A percentile compares a stretch with the other conserved stretches of the same genome.
phyloP scores from a whole-genome alignment of 192 early-diverging fungal species.

The Pilaira anomala region DNA sequence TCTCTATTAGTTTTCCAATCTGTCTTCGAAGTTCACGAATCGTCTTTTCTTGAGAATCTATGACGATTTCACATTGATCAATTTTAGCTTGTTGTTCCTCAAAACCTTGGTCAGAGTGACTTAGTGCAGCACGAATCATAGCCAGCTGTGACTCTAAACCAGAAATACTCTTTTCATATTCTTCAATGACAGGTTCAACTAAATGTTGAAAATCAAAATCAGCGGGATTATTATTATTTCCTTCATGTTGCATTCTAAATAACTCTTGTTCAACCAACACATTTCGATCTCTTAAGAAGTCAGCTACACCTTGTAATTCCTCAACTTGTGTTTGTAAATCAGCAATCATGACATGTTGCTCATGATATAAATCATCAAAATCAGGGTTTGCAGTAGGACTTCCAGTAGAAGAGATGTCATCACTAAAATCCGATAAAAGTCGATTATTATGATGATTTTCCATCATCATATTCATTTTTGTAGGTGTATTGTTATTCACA shows the following conservation, averaged over 20 bases:
- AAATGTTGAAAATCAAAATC: slow-evolving; percentile 46
- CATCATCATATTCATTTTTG: slow-evolving; percentile 20
- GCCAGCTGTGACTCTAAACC: slow-evolving; percentile 58
- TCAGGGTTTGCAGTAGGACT: slow-evolving; percentile 16
- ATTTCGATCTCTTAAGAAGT: slow-evolving; percentile 17
- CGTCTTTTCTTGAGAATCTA: slow-evolving; percentile 45
- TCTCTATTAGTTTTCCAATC: slow-evolving; percentile 40
- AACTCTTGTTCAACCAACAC: slow-evolving; percentile 24
- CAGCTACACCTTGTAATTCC: slow-evolving; percentile 4
- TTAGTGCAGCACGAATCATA: slow-evolving; percentile 55
- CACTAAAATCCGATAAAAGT: slow-evolving; percentile 1
- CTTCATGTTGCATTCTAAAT: not conserved
- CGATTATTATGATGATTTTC: not conserved
- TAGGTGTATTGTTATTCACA: slow-evolving; percentile 9
- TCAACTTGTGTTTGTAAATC: slow-evolving; percentile 26
- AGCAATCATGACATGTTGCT: slow-evolving; percentile 19
- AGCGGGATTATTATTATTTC: slow-evolving; percentile 15
- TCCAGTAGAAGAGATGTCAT: not conserved
- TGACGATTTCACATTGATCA: slow-evolving; percentile 43
- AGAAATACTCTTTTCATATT: slow-evolving; percentile 65
- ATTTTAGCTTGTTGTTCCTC: slow-evolving; percentile 57
- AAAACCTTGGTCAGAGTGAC: slow-evolving; percentile 50
- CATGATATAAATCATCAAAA: slow-evolving; percentile 21
- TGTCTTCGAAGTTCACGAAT: slow-evolving; percentile 43
- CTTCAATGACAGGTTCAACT: slow-evolving; percentile 69